A percentile compares a stretch with the other conserved stretches of the same genome.
Conservation (phyloP, 2,329 filamentous ascomycete species). For the Fusarium luffae region DNA sequence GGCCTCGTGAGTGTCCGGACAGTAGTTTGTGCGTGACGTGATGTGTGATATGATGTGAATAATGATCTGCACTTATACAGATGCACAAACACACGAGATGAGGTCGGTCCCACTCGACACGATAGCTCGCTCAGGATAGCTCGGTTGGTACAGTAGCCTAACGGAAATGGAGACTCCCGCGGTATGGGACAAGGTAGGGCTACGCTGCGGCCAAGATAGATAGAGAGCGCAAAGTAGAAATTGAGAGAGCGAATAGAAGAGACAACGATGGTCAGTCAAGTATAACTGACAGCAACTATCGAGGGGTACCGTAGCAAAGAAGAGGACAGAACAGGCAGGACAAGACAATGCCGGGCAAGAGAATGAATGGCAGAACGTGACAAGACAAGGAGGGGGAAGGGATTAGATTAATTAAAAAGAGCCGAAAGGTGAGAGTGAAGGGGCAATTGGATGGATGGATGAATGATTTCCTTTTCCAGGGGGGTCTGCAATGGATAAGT, state of each 20-base stretch:
- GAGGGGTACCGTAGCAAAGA: constrained; percentile 23
- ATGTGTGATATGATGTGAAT: constrained; percentile 26
- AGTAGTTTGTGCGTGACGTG: constrained; percentile 23
- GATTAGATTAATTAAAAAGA: constrained; percentile 34
- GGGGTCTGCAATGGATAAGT: constrained; percentile 31
- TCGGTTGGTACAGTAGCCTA: constrained; percentile 13
- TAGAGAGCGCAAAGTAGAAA: neutral
- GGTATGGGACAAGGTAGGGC: constrained; percentile 7
- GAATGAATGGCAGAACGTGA: neutral
- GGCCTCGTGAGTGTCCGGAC: constrained; percentile 7
- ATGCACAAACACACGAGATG: constrained; percentile 31
- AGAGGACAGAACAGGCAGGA: constrained; percentile 11
- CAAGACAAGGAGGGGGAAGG: constrained; percentile 23
- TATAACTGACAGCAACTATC: neutral
- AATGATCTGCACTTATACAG: constrained; percentile 42
- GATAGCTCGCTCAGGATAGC: constrained; percentile 23
- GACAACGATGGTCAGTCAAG: neutral
- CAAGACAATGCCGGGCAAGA: neutral
- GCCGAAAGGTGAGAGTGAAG: constrained; percentile 34
- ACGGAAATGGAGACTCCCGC: constrained; percentile 1
- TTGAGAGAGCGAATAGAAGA: constrained; percentile 16
- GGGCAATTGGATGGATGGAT: constrained; percentile 43
- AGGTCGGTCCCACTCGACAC: constrained; percentile 36
- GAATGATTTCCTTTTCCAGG: constrained; percentile 46
- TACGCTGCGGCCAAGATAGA: neutral